Evolutionary conservation across 2,329 filamentous ascomycete species (phyloP).

Genomic region (Thermothelomyces thermophilus): DNA sequence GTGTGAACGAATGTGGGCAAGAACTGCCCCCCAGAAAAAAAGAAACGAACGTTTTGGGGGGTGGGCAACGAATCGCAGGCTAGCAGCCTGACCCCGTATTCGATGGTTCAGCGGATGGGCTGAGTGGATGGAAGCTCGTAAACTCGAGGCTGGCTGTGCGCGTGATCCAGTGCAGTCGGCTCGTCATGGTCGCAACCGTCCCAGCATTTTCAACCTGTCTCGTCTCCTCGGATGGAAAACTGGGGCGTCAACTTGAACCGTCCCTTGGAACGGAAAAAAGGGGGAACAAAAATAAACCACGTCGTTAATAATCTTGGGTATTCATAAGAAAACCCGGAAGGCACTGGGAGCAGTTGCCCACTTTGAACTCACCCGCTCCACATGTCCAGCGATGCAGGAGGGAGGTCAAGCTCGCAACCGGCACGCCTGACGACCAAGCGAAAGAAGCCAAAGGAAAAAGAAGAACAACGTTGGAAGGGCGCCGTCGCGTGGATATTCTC

Average conservation of each 20-base stretch:
- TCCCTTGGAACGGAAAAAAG: neutral
- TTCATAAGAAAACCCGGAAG: too few relatives aligned
- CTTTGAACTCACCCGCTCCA: constrained; percentile 14
- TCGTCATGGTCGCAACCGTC: constrained; percentile 22
- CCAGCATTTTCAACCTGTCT: constrained; percentile 15
- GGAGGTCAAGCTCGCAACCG: constrained; percentile 14
- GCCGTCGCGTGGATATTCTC: constrained; percentile 13
- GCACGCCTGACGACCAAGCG: constrained; percentile 7
- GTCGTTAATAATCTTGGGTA: neutral
- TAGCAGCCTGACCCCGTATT: constrained; percentile 21
- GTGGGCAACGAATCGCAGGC: constrained; percentile 11
- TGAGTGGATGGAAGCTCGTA: constrained; percentile 16
- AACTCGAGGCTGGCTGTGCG: constrained; percentile 15
- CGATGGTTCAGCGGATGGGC: constrained; percentile 9
- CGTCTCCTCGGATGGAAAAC: constrained; percentile 8
- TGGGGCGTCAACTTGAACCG: constrained; percentile 3
- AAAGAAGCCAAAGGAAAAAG: neutral
- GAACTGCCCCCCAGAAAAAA: constrained; percentile 11
- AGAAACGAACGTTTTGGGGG: neutral
- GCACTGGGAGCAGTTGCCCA: too few relatives aligned
- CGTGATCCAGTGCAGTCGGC: constrained; percentile 22
- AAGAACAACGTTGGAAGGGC: constrained; percentile 6
- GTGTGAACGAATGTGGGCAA: constrained; percentile 15
- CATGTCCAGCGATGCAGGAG: constrained; percentile 11
- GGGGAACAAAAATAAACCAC: neutral